Evolutionary conservation across 345 rosid species (phyloP), one percentile per base, ranked within the genome.

Genomic region (Chamaenerion angustifolium): DNA sequence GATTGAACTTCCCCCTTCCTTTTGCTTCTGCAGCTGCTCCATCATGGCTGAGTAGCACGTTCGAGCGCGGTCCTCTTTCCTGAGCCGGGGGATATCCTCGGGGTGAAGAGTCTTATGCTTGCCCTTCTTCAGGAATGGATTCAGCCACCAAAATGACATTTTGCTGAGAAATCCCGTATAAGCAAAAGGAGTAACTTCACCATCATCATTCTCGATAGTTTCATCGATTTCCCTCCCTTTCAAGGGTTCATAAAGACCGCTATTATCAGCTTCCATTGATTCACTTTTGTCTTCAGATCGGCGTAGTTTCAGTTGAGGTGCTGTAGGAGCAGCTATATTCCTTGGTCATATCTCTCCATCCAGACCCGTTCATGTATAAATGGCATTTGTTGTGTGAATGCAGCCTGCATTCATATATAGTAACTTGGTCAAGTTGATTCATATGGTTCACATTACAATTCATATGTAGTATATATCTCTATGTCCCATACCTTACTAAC

Each of bases 81-180:
- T 55, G 35, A 75, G 51, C 8, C 35, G 45, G 31, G 88, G 81
- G 45, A 81, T 61, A 45, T 81, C 79, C 21, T 72, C 53, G 16
- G 68, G 65, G 19, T 58, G 71, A 0, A 81, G 68, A 35, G 56
- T 46, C 61, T 68, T 67, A 50, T 62, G 43, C 42, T 62, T 71
- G 4, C 83, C 81, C 44, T 66, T 64, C 49, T 63, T 73, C 79
- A 81, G 41, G 12, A 81, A 49, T 45, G 83, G 70, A 71, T 71
- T 73, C 63, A 77, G 45, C 88, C 83, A 77, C 79, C 76, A 73
- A 63, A 81, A 75, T 19, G 72, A 64, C 63, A 75, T 45, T 42
- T 15, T 58, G 53, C 74, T 75, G 14, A 75, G 50, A 49, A 64
- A 27, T n/a, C 77, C 77, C 23, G 79, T 76, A 45, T 49, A 51